A percentile compares a stretch with the other conserved stretches of the same genome.
These are phyloP conservation scores for Plectosphaerella cucumerina DNA, from an alignment of 2,329 filamentous ascomycete genomes.

Conservation along the genomic window DNA sequence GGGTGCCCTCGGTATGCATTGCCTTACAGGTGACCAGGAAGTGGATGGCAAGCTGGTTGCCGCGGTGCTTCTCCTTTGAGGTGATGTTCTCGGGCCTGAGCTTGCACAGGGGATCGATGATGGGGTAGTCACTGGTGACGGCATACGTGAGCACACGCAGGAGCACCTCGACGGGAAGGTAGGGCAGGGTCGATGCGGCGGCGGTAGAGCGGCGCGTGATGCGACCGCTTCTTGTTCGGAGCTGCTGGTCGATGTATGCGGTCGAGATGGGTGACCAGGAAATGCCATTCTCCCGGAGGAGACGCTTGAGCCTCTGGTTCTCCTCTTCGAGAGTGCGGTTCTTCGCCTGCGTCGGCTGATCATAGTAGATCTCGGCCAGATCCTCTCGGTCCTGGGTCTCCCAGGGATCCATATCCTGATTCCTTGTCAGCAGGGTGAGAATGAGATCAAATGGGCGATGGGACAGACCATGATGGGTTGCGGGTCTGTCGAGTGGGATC, in stretches of 20 bases:
- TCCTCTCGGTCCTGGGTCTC: constrained; percentile 51
- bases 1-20: constrained; percentile 44
- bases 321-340: constrained; percentile 43
- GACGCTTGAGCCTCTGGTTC: constrained; percentile 44
- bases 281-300: constrained; percentile 48
- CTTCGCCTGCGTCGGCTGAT: constrained; percentile 41
- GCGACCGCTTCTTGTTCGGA: constrained; percentile 9
- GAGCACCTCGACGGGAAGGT: constrained; percentile 48
- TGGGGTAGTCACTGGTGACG: constrained; percentile 42
- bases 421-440: constrained; percentile 1
- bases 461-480: neutral
- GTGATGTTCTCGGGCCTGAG: constrained; percentile 38
- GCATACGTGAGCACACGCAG: constrained; percentile 48
- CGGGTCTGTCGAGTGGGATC: too few relatives aligned
- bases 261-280: constrained; percentile 39
- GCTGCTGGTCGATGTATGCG: constrained; percentile 19
- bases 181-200: constrained; percentile 23
- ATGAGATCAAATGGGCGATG: neutral
- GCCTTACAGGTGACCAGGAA: constrained; percentile 48
- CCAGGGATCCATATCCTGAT: constrained; percentile 34
- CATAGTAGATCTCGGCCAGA: constrained; percentile 42
- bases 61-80: constrained; percentile 34
- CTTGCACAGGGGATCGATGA: constrained; percentile 50
- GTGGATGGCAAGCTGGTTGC: constrained; percentile 47
- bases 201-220: constrained; percentile 20